Evolutionary conservation across 257 asterid species (phyloP), one percentile per base, ranked within the genome.

Genomic region (Datura wrightii): DNA sequence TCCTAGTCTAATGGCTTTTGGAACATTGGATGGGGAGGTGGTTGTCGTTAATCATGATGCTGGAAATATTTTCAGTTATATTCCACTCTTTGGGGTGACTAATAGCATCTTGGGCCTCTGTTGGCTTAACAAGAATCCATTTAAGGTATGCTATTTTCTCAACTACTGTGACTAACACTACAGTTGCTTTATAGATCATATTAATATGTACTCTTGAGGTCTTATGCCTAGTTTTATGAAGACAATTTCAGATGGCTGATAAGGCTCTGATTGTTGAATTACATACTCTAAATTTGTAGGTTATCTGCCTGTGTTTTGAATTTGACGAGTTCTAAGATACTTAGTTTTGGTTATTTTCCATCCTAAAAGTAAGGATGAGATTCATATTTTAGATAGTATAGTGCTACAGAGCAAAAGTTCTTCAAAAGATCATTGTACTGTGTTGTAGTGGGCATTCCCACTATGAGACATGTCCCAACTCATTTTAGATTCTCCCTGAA

Each of bases 21-120:
- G 98, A 86, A 92, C 98, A 19, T 89, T 95, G 44, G 98, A 94
- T n/a, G 98, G 97, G 6, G 97, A 95, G 80, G 95, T 94, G 53
- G 84, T 92, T 31, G 85, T 94, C 60, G 78, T 94, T 46, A 95
- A 95, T 87, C 98, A 93, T 34, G 98, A 95, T 69, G 92, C 89
- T 1, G 95, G 92, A 19, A 94, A 89, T 67, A 63, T 88, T 8
- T 39, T 88, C 52, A 85, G 86, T 46, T 85, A 86, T 58, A 82
- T 90, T 79, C 89, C 93, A 6, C 87, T 93, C 4, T 85, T 84
- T 9, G 56, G 86, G 84, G 87, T 82, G 85, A 63, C 79, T 85
- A 91, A 84, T 50, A 86, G 94, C 63, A 86, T 94, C 82, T 87
- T 95, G 62, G 96, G 96, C 59, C 94, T 95, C 55, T 94, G 95